Evolutionary conservation across 2,329 filamentous ascomycete species (phyloP).

Genomic region (Pseudopyricularia cyperi): DNA sequence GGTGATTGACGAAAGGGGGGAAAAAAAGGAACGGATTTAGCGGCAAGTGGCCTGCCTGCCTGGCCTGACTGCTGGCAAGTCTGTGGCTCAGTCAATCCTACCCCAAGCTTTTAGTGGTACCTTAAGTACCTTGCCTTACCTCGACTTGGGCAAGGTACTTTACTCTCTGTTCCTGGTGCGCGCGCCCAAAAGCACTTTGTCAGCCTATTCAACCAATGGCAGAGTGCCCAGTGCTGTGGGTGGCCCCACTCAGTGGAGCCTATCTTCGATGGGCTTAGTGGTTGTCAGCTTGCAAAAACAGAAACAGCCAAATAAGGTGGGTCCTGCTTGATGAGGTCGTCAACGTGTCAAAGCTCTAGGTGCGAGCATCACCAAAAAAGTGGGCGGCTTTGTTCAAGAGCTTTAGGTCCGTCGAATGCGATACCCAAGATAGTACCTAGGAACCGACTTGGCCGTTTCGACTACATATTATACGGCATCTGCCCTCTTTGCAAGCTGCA

Average conservation of each 20-base stretch:
- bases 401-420: not conserved
- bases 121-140: no score
- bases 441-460: no score
- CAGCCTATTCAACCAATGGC: not conserved
- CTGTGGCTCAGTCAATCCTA: no score
- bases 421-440: not conserved
- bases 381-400: not conserved
- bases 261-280: not conserved
- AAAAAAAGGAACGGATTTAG: conserved; percentile 11
- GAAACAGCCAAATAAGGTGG: not conserved
- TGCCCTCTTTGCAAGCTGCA: no score
- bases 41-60: conserved; percentile 7
- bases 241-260: not conserved
- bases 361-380: not conserved
- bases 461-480: no score
- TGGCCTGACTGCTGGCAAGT: no score
- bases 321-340: conserved; percentile 7
- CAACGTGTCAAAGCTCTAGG: conserved; percentile 2
- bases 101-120: no score
- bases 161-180: no score
- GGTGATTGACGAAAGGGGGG: not conserved
- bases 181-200: no score
- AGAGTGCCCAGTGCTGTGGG: not conserved
- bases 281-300: not conserved
- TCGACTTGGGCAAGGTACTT: no score